A percentile compares a stretch with the other conserved stretches of the same genome.
Evolutionary conservation across 1,284 basidiomycete genomes (phyloP).

Genomic region (Neolentinus lepideus): DNA sequence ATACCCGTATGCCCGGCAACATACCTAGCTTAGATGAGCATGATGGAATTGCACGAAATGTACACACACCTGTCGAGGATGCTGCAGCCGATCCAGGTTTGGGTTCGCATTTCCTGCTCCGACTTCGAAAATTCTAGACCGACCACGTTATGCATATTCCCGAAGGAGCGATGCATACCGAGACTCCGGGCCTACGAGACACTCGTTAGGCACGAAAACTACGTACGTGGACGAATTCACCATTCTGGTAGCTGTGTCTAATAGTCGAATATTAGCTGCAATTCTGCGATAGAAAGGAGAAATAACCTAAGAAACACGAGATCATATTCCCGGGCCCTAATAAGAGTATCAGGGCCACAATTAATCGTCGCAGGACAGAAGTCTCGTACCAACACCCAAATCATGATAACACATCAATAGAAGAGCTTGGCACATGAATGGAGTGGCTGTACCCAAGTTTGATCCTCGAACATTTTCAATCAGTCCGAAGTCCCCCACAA

Average conservation of each 20-base stretch:
- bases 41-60: conserved; percentile 53
- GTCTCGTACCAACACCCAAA: conserved; percentile 72
- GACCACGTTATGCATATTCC: conserved; percentile 52
- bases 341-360: no score
- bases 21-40: not conserved
- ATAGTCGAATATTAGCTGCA: no score
- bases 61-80: conserved; percentile 78
- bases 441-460: conserved; percentile 54
- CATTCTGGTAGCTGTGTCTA: not conserved
- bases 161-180: conserved; percentile 76
- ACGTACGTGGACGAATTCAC: not conserved
- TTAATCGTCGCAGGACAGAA: no score
- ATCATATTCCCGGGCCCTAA: not conserved
- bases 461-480: conserved; percentile 21
- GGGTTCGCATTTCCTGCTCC: conserved; percentile 58
- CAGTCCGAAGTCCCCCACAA: not conserved
- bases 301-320: not conserved
- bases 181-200: conserved; percentile 65
- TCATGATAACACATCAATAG: conserved; percentile 78
- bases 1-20: not conserved
- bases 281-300: no score
- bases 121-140: conserved; percentile 49
- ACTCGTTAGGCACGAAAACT: not conserved
- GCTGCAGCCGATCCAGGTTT: conserved; percentile 79
- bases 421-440: conserved; percentile 71